phyloP scores from a whole-genome alignment of 73 alveolate genomes.

The Tetrahymena borealis region DNA sequence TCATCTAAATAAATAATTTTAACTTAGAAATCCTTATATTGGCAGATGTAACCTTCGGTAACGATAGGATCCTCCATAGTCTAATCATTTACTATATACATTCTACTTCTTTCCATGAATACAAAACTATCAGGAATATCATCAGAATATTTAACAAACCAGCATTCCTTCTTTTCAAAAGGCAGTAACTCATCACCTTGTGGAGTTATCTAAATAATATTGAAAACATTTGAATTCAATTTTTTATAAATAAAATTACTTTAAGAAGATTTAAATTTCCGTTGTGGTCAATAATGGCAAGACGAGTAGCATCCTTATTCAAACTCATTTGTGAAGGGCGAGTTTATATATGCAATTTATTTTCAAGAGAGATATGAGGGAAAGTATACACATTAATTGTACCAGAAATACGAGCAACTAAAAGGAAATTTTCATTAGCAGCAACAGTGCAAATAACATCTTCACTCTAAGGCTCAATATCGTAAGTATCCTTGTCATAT shows the following conservation, averaged over 20 bases:
- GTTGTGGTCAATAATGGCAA: conserved; percentile 72
- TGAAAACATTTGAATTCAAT: not conserved
- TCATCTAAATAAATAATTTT: conserved; percentile 75
- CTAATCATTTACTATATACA: conserved; percentile 17
- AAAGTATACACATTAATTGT: conserved; percentile 76
- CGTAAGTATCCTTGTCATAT: conserved; percentile 77
- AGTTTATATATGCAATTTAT: conserved; percentile 51
- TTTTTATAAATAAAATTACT: conserved; percentile 43
- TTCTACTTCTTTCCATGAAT: conserved; percentile 77
- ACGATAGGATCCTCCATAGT: conserved; percentile 93
- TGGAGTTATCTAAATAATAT: not conserved
- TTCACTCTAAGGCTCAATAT: conserved; percentile 59
- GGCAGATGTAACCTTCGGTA: conserved; percentile 93
- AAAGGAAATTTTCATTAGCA: conserved; percentile 89
- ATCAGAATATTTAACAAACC: conserved; percentile 97
- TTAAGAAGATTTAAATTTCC: conserved; percentile 70
- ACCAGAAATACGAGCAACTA: conserved; percentile 90
- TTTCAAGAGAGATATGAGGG: conserved; percentile 73
- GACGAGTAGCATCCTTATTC: conserved; percentile 69
- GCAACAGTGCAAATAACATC: conserved; percentile 95
- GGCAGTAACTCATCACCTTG: conserved; percentile 46
- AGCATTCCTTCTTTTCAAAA: conserved; percentile 88
- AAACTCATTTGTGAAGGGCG: conserved; percentile 54
- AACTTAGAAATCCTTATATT: conserved; percentile 93
- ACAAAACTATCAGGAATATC: conserved; percentile 95